Evolutionary conservation across 1,284 basidiomycete species (phyloP).

Genomic region (Athelia psychrophila): DNA sequence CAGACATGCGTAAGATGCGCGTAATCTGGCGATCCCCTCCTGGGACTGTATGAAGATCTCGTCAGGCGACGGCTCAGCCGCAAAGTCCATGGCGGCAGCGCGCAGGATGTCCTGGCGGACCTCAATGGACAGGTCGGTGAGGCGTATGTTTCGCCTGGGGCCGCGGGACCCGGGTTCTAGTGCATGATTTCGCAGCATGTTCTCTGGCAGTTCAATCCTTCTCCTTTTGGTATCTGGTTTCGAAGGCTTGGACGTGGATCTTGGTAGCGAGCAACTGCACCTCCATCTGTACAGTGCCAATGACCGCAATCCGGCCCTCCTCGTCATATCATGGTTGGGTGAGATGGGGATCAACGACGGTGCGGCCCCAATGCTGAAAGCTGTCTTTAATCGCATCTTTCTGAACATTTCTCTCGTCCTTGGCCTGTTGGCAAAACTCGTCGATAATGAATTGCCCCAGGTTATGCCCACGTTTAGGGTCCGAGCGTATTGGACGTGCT

Average conservation of each 20-base stretch:
- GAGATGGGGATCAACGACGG: conserved; percentile 10
- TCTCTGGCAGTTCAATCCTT: conserved; percentile 7
- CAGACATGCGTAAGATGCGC: neutral
- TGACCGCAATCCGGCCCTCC: conserved; percentile 16
- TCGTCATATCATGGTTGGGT: conserved; percentile 1
- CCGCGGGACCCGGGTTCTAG: no score
- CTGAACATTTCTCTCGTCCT: conserved; percentile 4
- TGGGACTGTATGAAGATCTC: neutral
- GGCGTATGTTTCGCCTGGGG: no score
- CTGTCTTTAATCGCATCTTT: conserved; percentile 1
- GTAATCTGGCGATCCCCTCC: neutral
- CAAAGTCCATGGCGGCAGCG: conserved; percentile 30
- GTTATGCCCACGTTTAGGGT: conserved; percentile 5
- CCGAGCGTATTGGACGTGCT: neutral
- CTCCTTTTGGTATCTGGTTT: conserved; percentile 3
- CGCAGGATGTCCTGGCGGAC: conserved; percentile 36
- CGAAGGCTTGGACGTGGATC: conserved; percentile 3
- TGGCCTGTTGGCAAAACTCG: conserved; percentile 11
- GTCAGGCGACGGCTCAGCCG: conserved; percentile 34
- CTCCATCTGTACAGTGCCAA: conserved; percentile 23
- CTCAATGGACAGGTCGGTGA: conserved; percentile 32
- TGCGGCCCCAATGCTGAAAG: conserved; percentile 18
- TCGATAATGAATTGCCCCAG: conserved; percentile 29
- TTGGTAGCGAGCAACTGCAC: conserved; percentile 21
- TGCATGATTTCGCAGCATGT: conserved; percentile 1